Evolutionary conservation across 306 rosid genomes (phyloP), one percentile per base, ranked within the genome.

Genomic region (Cyamopsis tetragonoloba): DNA sequence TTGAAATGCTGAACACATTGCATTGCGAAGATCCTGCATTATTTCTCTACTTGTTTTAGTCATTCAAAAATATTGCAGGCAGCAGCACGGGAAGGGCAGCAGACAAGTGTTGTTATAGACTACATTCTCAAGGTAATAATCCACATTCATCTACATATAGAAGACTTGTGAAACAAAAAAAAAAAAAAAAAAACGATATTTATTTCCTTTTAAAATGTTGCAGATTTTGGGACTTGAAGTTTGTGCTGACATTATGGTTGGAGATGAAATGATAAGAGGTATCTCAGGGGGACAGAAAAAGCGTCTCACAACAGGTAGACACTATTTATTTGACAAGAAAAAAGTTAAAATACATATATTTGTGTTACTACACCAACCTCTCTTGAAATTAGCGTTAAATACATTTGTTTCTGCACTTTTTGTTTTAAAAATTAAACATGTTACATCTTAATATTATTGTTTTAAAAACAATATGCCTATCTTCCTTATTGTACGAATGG

Each of bases 211-310:
- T 17, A 18, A 53, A 53, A 60, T 68, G n/a, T 34, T 58, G 53
- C 75, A 89, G 93, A 83, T 87, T 79, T 73, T 89, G 68, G 93
- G 93, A 58, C 87, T 89, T 38, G 93, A 89, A 62, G 28, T 50
- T 62, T 89, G 70, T 62, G 73, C 77, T 20, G 72, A 77, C 23
- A 70, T 55, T 34, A 63, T 70, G 77, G 81, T 77, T 35, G 93
- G 96, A 44, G 87, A 89, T 68, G 91, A 68, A 58, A 81, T 86
- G 89, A 72, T 85, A 26, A 72, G 96, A 70, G 91, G 96, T 35
- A 89, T 89, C 48, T 89, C 91, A 1, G 96, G 93, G 19, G 96
- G 96, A 27, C 83, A 89, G 79, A 82, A 59, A 69, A 89, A 87
- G 75, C 66, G 89, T 59, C 81, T 89, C 57, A 89, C 96, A 18